Conservation (phyloP, 2,329 filamentous ascomycete species). For the Cyanodermella asteris region DNA sequence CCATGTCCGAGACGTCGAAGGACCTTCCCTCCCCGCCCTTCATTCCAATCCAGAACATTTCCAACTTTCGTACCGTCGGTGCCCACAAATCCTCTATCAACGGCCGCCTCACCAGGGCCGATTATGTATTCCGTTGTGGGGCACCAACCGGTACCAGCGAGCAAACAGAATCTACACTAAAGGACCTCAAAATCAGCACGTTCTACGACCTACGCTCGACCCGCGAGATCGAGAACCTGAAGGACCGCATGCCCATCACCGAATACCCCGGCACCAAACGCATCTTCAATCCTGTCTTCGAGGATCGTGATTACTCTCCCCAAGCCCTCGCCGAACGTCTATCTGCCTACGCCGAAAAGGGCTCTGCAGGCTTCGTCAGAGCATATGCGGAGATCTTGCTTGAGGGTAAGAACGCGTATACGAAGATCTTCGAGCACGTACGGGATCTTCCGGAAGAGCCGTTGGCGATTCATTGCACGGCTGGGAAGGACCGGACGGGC, state of each 20-base stretch:
- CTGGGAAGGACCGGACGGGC: conserved; percentile 58
- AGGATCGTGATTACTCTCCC: conserved; percentile 36
- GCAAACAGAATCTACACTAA: conserved; percentile 1
- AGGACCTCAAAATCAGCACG: conserved; percentile 31
- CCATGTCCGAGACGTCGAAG: too few relatives aligned
- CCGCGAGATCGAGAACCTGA: conserved; percentile 18
- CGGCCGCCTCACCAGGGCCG: too few relatives aligned
- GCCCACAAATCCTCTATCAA: too few relatives aligned
- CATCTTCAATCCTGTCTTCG: conserved; percentile 44
- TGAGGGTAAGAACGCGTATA: conserved; percentile 33
- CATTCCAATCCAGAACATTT: conserved; percentile 30
- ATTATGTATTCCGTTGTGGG: too few relatives aligned
- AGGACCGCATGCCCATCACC: conserved; percentile 16
- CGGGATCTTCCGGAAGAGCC: conserved; percentile 23
- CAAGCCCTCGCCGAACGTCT: conserved; percentile 40
- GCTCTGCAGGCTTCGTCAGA: conserved; percentile 38
- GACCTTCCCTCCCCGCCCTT: conserved; percentile 5
- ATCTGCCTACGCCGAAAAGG: conserved; percentile 34
- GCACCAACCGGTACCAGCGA: too few relatives aligned
- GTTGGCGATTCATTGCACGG: conserved; percentile 50
- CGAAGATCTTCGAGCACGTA: conserved; percentile 39
- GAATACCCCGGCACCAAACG: conserved; percentile 31
- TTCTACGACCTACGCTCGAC: conserved; percentile 48
- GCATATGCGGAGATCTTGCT: conserved; percentile 47
- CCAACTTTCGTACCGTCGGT: conserved; percentile 48